Evolutionary conservation across 2,329 filamentous ascomycete species (phyloP), one percentile per base, ranked within the genome.

Genomic region (Pezicula radicicola): DNA sequence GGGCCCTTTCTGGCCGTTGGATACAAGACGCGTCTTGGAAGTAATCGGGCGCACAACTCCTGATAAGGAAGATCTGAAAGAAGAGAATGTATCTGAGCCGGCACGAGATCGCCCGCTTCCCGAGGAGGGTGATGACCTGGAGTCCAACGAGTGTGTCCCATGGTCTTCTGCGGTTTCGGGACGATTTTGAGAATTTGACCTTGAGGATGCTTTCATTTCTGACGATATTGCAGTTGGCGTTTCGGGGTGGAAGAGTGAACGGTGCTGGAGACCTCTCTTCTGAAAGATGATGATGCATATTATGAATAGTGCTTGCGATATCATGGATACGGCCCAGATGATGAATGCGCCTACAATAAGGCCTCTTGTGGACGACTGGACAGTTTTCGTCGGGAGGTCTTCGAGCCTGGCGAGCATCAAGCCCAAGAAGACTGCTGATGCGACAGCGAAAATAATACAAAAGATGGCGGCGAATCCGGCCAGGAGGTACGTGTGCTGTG

Each of bases 21-120:
- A 69, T 2, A 86, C 67, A 33, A 87, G 69, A 44, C 75, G 75
- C 2, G 79, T 81, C 63, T 72, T 80, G 37, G 82, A 85, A 2
- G 76, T 75, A 42, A 79, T 76, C 6, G 83, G 81, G 5, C 79
- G 77, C 13, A 82, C 70, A 18, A 69, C 70, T 36, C 74, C 68
- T 3, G 75, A 76, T 19, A 80, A 55, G 1, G 77, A 79, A 4
- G 73, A 74, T 15, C 76, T 72, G 45, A 79, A 66, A 2, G 77
- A 80, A 56, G 66, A 72, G 59, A 76, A 68, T 2, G 74, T 73
- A 61, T 78, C 68, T 37, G 75, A 63, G 51, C 72, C 62, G 49
- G 79, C 73, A 58, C 71, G 63, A 56, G 76, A 70, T 57, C 70
- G 67, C 42, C 72, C 73, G 1, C 78, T 77, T 5, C 71, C 70